Evolutionary conservation across 2,329 filamentous ascomycete genomes (phyloP), one percentile per base, ranked within the genome.

Genomic region (Fusarium sp.): DNA sequence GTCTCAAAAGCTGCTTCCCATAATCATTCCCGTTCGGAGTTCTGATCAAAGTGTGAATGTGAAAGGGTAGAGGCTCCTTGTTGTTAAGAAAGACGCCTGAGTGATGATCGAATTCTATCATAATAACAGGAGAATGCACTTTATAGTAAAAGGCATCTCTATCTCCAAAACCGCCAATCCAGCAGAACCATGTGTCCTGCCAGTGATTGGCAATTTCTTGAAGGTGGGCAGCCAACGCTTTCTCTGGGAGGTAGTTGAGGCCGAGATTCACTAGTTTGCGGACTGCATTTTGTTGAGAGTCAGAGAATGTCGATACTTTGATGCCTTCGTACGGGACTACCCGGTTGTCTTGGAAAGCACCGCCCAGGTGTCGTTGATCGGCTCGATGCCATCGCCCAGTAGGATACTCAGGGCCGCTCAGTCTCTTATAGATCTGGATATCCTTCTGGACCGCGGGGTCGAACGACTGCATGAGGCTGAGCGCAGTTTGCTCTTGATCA

Each of bases 51-150:
- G 92, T 94, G 76, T 95, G 92, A 31, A 92, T 91, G 74, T 94
- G 92, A 73, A 92, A 94, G 77, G 91, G 91, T 38, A 88, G 88
- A 2, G 92, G 91, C 76, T 91, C 86, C 54, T 83, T 83, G 75
- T 94, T 95, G 3, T 85, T 88, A 74, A 95, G 78, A 71, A 94
- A 94, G 2, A 94, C 91, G 1, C 92, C 91, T 0, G 87, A 91
- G 77, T 94, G 91, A 76, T 93, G 91, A 73, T 94, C 92, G 68
- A 94, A 92, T 81, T 94, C 92, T 53, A 90, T 81, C 15, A 94
- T 81, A 2, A 92, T 83, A 0, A 94, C 91, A 0, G 91, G 91
- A 71, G 87, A 92, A 78, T 94, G 91, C 8, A 95, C 85, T 1
- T 92, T 84, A 73, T 89, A 94, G 77, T 94, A 94, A 74, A 92